Evolutionary conservation across 257 asterid genomes (phyloP).

Genomic region (Echites panduratus): DNA sequence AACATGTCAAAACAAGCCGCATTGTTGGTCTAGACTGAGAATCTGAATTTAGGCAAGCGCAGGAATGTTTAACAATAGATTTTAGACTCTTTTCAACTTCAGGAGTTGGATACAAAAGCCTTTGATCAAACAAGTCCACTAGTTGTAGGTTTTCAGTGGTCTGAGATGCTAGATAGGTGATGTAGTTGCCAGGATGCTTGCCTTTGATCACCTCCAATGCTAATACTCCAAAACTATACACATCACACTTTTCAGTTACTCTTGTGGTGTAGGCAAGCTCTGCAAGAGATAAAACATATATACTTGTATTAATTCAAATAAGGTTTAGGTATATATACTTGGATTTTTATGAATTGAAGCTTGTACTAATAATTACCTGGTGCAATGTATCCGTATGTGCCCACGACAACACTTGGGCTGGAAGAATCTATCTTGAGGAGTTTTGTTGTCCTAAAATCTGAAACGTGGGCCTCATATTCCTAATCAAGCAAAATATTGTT

Average conservation of each 20-base stretch:
- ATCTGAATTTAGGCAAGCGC: conserved; percentile 18
- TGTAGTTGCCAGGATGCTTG: conserved; percentile 21
- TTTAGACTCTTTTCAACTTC: conserved; percentile 10
- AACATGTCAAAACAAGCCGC: conserved; percentile 12
- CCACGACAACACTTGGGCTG: conserved; percentile 25
- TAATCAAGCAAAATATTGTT: conserved; percentile 29
- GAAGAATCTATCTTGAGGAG: conserved; percentile 18
- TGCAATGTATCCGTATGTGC: conserved; percentile 23
- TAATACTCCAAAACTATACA: conserved; percentile 34
- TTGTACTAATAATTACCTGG: background rate
- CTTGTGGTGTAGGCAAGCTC: conserved; percentile 27
- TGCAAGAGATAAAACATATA: background rate
- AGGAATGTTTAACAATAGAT: conserved; percentile 11
- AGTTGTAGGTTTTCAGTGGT: background rate
- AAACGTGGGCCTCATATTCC: conserved; percentile 12
- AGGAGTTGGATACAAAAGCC: conserved; percentile 7
- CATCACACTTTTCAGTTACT: conserved; percentile 25
- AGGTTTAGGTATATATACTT: too few species aligned
- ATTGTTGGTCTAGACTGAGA: conserved; percentile 31
- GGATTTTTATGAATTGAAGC: too few species aligned
- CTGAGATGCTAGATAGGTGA: background rate
- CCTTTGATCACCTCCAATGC: conserved; percentile 30
- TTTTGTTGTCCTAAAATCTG: conserved; percentile 31
- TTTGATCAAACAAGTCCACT: conserved; percentile 14
- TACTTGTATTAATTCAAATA: too few species aligned